phyloP scores from a whole-genome alignment of 2,329 filamentous ascomycete genomes.

The Rhinocladiella mackenziei region DNA sequence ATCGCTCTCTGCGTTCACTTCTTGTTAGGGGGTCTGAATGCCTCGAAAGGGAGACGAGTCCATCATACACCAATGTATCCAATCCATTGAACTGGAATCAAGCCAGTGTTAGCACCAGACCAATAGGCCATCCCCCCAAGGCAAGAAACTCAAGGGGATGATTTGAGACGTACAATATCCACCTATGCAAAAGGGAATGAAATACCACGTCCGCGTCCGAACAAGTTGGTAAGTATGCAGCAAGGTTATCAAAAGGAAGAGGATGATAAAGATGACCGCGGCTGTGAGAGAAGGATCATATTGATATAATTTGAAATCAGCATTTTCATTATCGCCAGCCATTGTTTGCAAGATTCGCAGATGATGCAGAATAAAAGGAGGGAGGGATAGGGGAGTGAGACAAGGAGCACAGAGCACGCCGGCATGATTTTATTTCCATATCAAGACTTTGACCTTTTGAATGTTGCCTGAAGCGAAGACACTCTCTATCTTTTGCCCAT shows the following conservation, averaged over 20 bases:
- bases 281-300: constrained; percentile 38
- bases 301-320: constrained; percentile 29
- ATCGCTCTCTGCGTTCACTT: constrained; percentile 24
- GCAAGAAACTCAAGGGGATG: neutral
- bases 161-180: constrained; percentile 29
- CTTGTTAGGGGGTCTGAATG: neutral
- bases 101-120: neutral
- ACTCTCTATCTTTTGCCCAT: no score
- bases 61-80: constrained; percentile 34
- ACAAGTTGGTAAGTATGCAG: constrained; percentile 34
- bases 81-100: constrained; percentile 34
- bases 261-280: constrained; percentile 35
- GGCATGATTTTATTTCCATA: no score
- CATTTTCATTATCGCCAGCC: no score
- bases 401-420: no score
- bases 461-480: no score
- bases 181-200: constrained; percentile 40
- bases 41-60: neutral
- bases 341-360: no score
- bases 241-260: constrained; percentile 33
- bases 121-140: no score
- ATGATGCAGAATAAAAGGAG: no score
- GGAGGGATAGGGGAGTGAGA: no score
- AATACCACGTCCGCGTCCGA: constrained; percentile 37
- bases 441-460: no score